Base-by-base conservation (phyloP, 106 monocot genomes). In the Acorus calamus region DNA sequence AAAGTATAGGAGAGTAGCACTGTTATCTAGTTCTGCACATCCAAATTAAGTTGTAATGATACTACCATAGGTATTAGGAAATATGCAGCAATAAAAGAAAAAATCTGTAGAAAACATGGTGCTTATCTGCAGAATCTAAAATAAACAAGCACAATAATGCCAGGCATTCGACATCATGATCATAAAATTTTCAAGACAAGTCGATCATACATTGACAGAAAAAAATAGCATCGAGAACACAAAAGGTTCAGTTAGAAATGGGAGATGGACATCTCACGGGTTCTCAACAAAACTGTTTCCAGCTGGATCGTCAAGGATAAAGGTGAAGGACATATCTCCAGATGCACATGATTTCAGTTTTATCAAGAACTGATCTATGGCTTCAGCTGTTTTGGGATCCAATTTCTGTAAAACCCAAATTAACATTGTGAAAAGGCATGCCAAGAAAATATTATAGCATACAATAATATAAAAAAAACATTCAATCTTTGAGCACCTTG, bases 211-310 rank as follows among this genome's bases (percentile, higher is more conserved):
- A 28, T 28, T 28, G 28, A 28, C 28, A 28, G 28, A 28, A 28
- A 64, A 7, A 64, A 51, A 52, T 11, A 41, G 8, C 10, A 41
- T 3, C 14, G 4, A 64, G 4, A 42, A 62, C 5, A 45, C 5
- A 42, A 50, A 7, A 41, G 49, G 28, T 41, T 7, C 9, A 50
- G 14, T 42, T 5, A 12, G 7, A n/a, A 9, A 45, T 14, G 13
- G 11, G 28, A 28, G 28, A 28, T 28, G 28, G 1, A 28, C 44
- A 42, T 47, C 98, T 84, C 88, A 98, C 98, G 77, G 92, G 64
- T 98, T 98, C 74, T 98, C 98, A 70, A 98, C 78, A 50, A 83
- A 92, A 69, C 98, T 98, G 62, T 98, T 98, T 68, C 98, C 98
- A 61, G 98, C 60, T 64, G 98, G 98, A 83, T 98, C 98, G 71